Conservation (phyloP, 495 filamentous ascomycete species). For the Aspergillus sparsus region DNA sequence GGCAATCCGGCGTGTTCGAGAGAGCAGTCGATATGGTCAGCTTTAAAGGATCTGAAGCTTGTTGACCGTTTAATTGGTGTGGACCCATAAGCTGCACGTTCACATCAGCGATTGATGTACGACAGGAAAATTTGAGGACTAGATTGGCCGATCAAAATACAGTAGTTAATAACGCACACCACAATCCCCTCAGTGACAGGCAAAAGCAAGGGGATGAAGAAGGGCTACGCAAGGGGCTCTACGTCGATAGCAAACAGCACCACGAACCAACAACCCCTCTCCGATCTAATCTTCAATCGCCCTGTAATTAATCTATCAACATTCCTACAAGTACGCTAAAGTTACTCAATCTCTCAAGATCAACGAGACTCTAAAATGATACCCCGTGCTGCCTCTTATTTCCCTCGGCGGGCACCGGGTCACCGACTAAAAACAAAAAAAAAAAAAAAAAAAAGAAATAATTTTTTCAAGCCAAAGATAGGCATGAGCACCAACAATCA, state of each 20-base stretch:
- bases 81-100: slow-evolving; percentile 1
- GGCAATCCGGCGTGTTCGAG: not conserved
- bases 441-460: not conserved
- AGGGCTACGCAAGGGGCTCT: slow-evolving; percentile 10
- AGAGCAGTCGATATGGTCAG: not conserved
- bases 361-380: no score
- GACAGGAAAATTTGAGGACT: not conserved
- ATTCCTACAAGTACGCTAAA: no score
- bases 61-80: not conserved
- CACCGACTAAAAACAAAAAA: not conserved
- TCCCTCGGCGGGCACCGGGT: not conserved
- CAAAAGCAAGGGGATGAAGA: not conserved
- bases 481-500: no score
- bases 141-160: not conserved
- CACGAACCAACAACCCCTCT: no score
- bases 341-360: no score
- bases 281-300: no score
- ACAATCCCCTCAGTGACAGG: not conserved
- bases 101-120: slow-evolving; percentile 2
- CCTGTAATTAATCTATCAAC: no score
- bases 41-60: slow-evolving; percentile 6
- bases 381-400: not conserved
- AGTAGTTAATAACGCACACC: not conserved
- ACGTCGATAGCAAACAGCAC: not conserved
- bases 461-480: not conserved